Evolutionary conservation across 352 stramenopile species (phyloP).

Genomic region (Pythium folliculosum): DNA sequence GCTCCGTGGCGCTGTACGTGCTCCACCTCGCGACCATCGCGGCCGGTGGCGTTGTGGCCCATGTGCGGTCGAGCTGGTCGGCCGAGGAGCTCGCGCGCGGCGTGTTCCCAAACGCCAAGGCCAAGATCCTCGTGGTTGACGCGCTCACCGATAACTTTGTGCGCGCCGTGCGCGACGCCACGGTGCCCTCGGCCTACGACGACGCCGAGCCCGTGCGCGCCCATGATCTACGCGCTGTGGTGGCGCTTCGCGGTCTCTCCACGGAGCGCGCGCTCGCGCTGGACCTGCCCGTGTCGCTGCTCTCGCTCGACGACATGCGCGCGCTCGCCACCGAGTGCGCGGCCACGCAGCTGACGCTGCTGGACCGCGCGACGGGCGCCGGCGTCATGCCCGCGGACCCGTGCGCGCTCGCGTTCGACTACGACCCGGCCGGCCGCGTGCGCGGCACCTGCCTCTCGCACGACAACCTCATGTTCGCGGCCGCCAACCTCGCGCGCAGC

Average conservation of each 20-base stretch:
- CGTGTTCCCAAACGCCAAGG: constrained; percentile 55
- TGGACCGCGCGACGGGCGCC: constrained; percentile 27
- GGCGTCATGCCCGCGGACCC: constrained; percentile 42
- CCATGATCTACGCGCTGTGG: constrained; percentile 44
- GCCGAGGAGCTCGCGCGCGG: constrained; percentile 46
- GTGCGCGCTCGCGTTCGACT: constrained; percentile 66
- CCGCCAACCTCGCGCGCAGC: constrained; percentile 54
- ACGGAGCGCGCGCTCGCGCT: constrained; percentile 20
- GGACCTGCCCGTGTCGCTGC: constrained; percentile 43
- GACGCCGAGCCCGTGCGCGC: neutral
- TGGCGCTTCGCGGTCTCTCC: constrained; percentile 41
- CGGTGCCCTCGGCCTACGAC: constrained; percentile 15
- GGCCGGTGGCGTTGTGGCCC: constrained; percentile 54
- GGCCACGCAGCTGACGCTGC: constrained; percentile 20
- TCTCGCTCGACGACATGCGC: constrained; percentile 48
- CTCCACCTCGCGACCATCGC: constrained; percentile 64
- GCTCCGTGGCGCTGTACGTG: constrained; percentile 48
- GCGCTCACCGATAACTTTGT: constrained; percentile 48
- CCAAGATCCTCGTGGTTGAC: constrained; percentile 66
- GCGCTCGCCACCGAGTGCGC: constrained; percentile 34
- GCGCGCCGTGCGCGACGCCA: constrained; percentile 30
- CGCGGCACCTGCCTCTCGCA: constrained; percentile 68
- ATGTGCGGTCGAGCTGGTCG: constrained; percentile 61
- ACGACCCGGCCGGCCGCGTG: constrained; percentile 51
- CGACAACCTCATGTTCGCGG: constrained; percentile 85